Evolutionary conservation across 192 early-diverging fungal genomes (phyloP).

Genomic region (Gonapodya prolifera): DNA sequence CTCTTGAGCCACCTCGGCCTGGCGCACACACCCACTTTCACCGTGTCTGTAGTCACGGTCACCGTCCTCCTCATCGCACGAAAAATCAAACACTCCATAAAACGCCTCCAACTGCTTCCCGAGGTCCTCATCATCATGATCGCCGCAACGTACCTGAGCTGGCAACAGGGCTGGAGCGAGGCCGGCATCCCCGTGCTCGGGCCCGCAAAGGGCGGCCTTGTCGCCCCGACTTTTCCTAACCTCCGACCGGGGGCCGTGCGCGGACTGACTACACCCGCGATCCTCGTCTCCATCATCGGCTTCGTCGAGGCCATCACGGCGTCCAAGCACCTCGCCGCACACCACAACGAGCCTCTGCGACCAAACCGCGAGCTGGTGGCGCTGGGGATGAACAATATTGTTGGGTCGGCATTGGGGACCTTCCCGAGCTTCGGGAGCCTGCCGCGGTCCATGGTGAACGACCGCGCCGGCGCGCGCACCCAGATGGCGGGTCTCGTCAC

Average conservation of each 20-base stretch:
- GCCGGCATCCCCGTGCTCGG: slow-evolving; percentile 72
- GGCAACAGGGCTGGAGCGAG: slow-evolving; percentile 50
- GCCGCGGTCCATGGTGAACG: slow-evolving; percentile 85
- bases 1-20: slow-evolving; percentile 50
- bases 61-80: slow-evolving; percentile 48
- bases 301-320: slow-evolving; percentile 96
- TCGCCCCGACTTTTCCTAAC: slow-evolving; percentile 46
- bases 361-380: slow-evolving; percentile 96
- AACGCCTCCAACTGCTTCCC: slow-evolving; percentile 65
- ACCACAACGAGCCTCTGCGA: slow-evolving; percentile 83
- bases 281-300: slow-evolving; percentile 88
- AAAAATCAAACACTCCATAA: slow-evolving; percentile 28
- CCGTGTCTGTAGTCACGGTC: slow-evolving; percentile 56
- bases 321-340: slow-evolving; percentile 80
- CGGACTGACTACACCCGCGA: slow-evolving; percentile 63
- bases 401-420: slow-evolving; percentile 64
- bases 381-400: slow-evolving; percentile 75
- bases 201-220: slow-evolving; percentile 44
- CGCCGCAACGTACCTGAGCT: slow-evolving; percentile 50
- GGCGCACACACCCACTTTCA: slow-evolving; percentile 54
- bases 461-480: slow-evolving; percentile 78
- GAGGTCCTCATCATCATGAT: slow-evolving; percentile 85
- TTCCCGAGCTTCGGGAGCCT: slow-evolving; percentile 82
- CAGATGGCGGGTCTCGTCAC: slow-evolving; percentile 81
- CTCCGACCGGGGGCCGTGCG: slow-evolving; percentile 47